Conservation (phyloP, 2,329 filamentous ascomycete species). For the Colletotrichum euphorbiae region DNA sequence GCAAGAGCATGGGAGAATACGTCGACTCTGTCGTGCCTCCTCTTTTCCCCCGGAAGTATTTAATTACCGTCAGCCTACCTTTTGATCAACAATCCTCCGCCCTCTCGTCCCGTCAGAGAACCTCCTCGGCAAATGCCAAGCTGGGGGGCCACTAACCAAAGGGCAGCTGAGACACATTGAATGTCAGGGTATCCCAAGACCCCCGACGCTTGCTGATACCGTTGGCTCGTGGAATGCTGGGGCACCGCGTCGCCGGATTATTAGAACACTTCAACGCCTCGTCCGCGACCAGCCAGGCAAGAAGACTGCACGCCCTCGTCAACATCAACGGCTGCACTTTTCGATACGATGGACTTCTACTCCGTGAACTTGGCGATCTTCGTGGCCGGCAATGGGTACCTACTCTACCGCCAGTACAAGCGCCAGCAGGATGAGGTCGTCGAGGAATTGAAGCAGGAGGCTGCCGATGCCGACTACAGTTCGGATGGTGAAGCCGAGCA, state of each 20-base stretch:
- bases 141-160: constrained; percentile 3
- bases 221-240: constrained; percentile 19
- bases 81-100: neutral
- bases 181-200: constrained; percentile 25
- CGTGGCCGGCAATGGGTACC: constrained; percentile 42
- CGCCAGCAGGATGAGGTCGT: constrained; percentile 20
- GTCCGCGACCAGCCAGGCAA: neutral
- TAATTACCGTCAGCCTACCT: neutral
- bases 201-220: constrained; percentile 23
- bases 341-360: constrained; percentile 42
- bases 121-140: constrained; percentile 3
- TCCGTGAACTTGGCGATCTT: constrained; percentile 43
- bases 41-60: neutral
- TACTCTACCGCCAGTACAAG: constrained; percentile 44
- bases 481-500: constrained; percentile 29
- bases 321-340: neutral
- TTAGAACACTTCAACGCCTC: constrained; percentile 18
- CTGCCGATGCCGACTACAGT: constrained; percentile 28
- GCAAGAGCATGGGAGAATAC: neutral
- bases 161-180: constrained; percentile 31
- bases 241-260: constrained; percentile 13
- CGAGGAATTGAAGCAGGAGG: constrained; percentile 32
- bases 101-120: neutral
- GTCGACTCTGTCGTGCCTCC: neutral
- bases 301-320: neutral